Percentiles rank a stretch among this genome's conserved stretches.
phyloP scores from a whole-genome alignment of 2,329 filamentous ascomycete genomes.

The Epichloe baconii region DNA sequence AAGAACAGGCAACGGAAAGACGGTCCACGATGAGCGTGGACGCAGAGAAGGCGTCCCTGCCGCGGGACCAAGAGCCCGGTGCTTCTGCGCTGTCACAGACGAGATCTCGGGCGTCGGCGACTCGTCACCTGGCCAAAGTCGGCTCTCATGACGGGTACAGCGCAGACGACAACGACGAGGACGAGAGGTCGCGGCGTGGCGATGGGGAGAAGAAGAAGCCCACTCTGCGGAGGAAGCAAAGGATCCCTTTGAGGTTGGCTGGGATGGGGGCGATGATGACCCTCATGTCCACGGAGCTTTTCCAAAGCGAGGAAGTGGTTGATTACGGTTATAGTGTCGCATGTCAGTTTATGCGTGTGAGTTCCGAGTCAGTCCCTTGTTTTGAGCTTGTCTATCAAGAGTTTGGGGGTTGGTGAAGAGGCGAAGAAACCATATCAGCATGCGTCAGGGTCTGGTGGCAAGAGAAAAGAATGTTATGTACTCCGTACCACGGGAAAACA shows the following conservation, averaged over 20 bases:
- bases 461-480: neutral
- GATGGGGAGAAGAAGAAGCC: neutral
- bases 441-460: too few species aligned
- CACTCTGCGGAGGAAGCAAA: constrained; percentile 14
- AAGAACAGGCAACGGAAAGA: neutral
- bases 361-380: constrained; percentile 27
- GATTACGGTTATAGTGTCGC: constrained; percentile 61
- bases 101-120: neutral
- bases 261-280: constrained; percentile 60
- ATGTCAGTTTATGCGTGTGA: constrained; percentile 72
- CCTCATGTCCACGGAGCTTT: constrained; percentile 60
- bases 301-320: constrained; percentile 58
- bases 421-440: neutral
- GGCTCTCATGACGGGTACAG: constrained; percentile 34
- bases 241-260: constrained; percentile 55
- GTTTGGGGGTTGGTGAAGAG: too few species aligned
- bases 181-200: constrained; percentile 4
- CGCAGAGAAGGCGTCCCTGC: constrained; percentile 3
- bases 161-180: constrained; percentile 18
- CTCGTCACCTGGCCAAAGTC: neutral
- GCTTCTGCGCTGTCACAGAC: neutral
- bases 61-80: neutral
- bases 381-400: neutral
- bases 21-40: neutral
- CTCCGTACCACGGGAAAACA: neutral